Base-by-base conservation (phyloP, 176 grass and related monocot genomes). In the Musa acuminata region DNA sequence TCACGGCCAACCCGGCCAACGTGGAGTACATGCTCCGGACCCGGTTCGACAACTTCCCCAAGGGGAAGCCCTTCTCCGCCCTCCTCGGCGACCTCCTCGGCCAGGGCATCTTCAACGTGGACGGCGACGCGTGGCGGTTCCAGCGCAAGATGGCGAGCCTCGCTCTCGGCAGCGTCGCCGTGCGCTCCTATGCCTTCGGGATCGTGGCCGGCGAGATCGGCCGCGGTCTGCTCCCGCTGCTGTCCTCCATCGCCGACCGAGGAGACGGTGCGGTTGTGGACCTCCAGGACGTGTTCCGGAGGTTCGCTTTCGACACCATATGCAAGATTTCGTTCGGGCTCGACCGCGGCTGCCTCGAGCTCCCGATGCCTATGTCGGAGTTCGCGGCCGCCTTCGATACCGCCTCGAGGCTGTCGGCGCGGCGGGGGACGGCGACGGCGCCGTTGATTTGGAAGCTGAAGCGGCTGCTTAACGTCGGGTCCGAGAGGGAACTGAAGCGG, bases 111-210 rank as follows among this genome's bases (percentile, higher is more conserved):
- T 94, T 94, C 80, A 94, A 94, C 85, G 78, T 89, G 49, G 91
- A 94, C 54, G 91, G 87, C 63, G 55, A 52, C 25, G 64, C 60
- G 0, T 87, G 91, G 87, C 78, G 55, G 17, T 86, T 82, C 85
- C 87, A 94, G 73, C 87, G 87, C 72, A 94, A 94, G 87, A 87
- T 90, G 91, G 87, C 91, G n/a, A 90, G 85, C 76, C 87, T 86
- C 80, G 91, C 87, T 73, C 91, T 94, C 54, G 85, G 87, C 29
- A 94, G 87, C 67, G 78, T 90, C 63, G 64, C 83, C 8, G 87
- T 90, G 13, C 78, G 87, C 17, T 85, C 87, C 68, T 94, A 86
- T 69, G 85, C 87, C 1, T 88, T 80, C 85, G 62, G 72, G 55
- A 90, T 88, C 80, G 69, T 94, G 43, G 49, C 72, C 21, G 19